phyloP scores from a whole-genome alignment of 768 basidiomycete species.

The Termitomyces sp. region DNA sequence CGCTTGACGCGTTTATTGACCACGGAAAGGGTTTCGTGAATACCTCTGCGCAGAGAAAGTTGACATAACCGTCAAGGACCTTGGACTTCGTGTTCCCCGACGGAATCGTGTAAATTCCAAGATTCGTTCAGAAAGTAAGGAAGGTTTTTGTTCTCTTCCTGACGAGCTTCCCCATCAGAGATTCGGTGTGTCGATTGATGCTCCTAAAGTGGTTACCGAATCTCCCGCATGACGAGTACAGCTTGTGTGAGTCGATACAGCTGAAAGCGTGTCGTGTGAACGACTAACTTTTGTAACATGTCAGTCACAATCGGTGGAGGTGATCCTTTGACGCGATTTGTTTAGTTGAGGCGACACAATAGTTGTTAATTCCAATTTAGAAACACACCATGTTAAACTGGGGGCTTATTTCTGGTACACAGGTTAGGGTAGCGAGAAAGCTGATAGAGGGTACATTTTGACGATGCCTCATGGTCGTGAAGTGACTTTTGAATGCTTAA shows the following conservation, averaged over 20 bases:
- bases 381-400: background rate
- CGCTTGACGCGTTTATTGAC: constrained; percentile 35
- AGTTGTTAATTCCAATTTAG: background rate
- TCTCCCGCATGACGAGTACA: constrained; percentile 30
- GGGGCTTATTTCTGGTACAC: background rate
- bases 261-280: background rate
- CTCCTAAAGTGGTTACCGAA: constrained; percentile 25
- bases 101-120: constrained; percentile 28
- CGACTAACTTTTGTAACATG: background rate
- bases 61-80: constrained; percentile 13
- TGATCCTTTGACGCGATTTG: constrained; percentile 27
- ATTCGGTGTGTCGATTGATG: constrained; percentile 26
- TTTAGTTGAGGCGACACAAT: constrained; percentile 21
- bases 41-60: constrained; percentile 23
- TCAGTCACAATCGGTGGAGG: constrained; percentile 29
- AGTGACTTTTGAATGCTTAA: background rate
- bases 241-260: constrained; percentile 24
- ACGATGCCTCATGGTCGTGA: background rate
- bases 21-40: constrained; percentile 29
- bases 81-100: constrained; percentile 23
- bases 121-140: constrained; percentile 12
- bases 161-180: constrained; percentile 18
- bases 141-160: background rate
- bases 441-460: background rate
- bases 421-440: background rate